Evolutionary conservation across 2,329 filamentous ascomycete species (phyloP).

Genomic region (Aspergillus sp.): DNA sequence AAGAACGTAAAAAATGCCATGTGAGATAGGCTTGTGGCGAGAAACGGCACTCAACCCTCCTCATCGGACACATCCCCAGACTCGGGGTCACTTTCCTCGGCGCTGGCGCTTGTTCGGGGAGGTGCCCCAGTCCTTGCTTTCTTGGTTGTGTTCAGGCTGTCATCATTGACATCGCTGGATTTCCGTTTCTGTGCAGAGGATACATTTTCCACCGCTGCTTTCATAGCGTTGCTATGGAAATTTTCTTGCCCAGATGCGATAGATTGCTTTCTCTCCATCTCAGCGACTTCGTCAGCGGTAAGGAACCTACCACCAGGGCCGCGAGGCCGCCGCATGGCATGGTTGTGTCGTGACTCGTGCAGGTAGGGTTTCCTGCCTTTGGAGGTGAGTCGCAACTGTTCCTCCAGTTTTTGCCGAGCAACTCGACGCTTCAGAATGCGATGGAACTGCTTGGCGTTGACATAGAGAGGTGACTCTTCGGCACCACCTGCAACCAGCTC

Average conservation of each 20-base stretch:
- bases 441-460: constrained; percentile 98
- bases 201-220: constrained; percentile 27
- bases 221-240: constrained; percentile 22
- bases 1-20: constrained; percentile 6
- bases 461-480: constrained; percentile 92
- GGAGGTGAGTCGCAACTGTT: constrained; percentile 82
- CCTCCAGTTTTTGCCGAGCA: constrained; percentile 87
- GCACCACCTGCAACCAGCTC: constrained; percentile 68
- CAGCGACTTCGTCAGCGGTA: constrained; percentile 91
- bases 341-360: constrained; percentile 95
- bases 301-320: constrained; percentile 93
- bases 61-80: constrained; percentile 44
- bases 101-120: constrained; percentile 40
- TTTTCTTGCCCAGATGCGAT: constrained; percentile 29
- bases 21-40: too few relatives aligned
- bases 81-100: constrained; percentile 51
- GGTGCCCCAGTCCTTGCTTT: constrained; percentile 44
- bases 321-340: constrained; percentile 91
- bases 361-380: constrained; percentile 96
- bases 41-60: constrained; percentile 31
- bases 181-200: constrained; percentile 47
- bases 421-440: constrained; percentile 92
- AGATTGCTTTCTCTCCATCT: constrained; percentile 67
- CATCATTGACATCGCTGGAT: constrained; percentile 42
- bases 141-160: constrained; percentile 40